Percentiles rank a stretch among this genome's conserved stretches.
These are phyloP conservation scores for Fraxinus ornus DNA, from an alignment of 305 asterid genomes.

Conservation along the genomic window DNA sequence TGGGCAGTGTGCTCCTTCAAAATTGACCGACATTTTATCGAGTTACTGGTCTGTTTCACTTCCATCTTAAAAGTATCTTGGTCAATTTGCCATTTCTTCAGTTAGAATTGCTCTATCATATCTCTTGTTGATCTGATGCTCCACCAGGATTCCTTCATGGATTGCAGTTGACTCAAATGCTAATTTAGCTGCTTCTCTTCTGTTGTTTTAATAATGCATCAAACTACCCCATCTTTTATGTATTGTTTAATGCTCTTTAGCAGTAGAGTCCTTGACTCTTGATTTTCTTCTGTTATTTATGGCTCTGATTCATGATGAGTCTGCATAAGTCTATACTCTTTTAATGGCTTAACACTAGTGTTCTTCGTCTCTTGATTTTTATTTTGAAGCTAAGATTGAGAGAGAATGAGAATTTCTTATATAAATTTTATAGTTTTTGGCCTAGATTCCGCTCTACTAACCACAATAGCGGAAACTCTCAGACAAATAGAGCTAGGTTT, in stretches of 20 bases:
- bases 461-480: not conserved
- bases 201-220: not conserved
- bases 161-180: not conserved
- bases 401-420: not conserved
- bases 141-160: not conserved
- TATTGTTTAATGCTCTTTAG: not conserved
- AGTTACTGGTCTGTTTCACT: slow-evolving; percentile 64
- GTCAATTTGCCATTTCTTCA: slow-evolving; percentile 19
- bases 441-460: not conserved
- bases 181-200: not conserved
- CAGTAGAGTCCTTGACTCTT: not conserved
- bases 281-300: not conserved
- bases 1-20: slow-evolving; percentile 73
- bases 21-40: slow-evolving; percentile 48
- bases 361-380: not conserved
- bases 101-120: slow-evolving; percentile 9
- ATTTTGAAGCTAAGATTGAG: not conserved
- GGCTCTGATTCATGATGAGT: not conserved
- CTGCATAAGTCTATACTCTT: not conserved
- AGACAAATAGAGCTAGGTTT: not conserved
- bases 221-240: not conserved
- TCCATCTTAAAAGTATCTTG: slow-evolving; percentile 19
- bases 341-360: not conserved
- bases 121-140: slow-evolving; percentile 13
- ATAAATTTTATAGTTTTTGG: not conserved